Evolutionary conservation across 768 basidiomycete species (phyloP), one percentile per base, ranked within the genome.

Genomic region (Lentinus tigrinus): DNA sequence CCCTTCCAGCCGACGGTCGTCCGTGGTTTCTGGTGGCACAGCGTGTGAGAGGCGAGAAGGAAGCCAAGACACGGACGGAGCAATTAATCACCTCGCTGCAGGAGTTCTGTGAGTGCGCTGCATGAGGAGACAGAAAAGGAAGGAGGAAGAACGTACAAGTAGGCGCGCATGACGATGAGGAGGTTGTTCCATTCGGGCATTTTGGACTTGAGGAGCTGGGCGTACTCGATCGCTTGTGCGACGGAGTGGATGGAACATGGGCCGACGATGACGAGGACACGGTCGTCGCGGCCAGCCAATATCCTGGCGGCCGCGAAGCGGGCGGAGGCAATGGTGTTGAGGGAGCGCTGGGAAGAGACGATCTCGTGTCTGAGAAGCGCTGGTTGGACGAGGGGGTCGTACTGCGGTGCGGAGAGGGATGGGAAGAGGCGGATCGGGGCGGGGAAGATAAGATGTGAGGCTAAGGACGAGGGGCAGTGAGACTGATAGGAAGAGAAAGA

Each of bases 1-100:
- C 96, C 97, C 77, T 99, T 98, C 92, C 92, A 98, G 65, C 95
- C 95, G 47, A 98, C 95, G 2, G 95, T 98, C 27, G 96, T 98
- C 56, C 96, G 83, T 0, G 95, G 97, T 86, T 98, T 96, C 85
- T 96, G 24, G 71, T 17, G 43, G 37, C 9, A 36, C 17, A 42
- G 26, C 19, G 39, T 21, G 21, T 40, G 47, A 27, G 21, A 39
- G 57, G 16, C 27, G 37, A 44, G 23, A 14, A 4, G 36, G 16
- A 26, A 2, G 34, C 54, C 24, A 58, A 17, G 50, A 26, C 48
- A 17, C 21, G 23, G 5, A 48, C 24, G 23, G 36, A 28, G 37
- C n/a, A 24, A 37, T 40, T 48, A 52, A 44, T 47, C 56, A 80
- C 78, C 70, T 80, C 78, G 28, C 79, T 80, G 60, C 28, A 58